These are phyloP conservation scores for Trichoderma simmonsii DNA, from an alignment of 2,329 filamentous ascomycete species.

Conservation along the genomic window DNA sequence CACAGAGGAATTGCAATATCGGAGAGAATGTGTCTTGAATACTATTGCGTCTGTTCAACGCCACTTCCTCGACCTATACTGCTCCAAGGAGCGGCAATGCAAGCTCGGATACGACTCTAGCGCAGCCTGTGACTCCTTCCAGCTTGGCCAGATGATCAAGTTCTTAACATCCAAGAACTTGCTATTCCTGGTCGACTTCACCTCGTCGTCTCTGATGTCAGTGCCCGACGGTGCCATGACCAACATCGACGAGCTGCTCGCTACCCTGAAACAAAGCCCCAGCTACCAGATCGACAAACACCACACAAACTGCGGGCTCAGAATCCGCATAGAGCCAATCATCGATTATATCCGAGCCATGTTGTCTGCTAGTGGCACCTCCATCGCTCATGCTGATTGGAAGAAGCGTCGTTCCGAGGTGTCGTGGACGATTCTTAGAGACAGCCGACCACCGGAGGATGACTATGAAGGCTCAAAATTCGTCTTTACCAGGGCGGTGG, in stretches of 20 bases:
- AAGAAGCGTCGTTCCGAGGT: conserved; percentile 37
- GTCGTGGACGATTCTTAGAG: conserved; percentile 38
- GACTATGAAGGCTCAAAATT: conserved; percentile 34
- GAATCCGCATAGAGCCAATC: conserved; percentile 62
- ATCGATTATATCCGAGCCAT: conserved; percentile 62
- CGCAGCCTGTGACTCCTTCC: conserved; percentile 70
- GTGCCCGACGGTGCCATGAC: conserved; percentile 51
- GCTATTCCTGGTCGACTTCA: conserved; percentile 57
- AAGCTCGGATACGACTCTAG: conserved; percentile 72
- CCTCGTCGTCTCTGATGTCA: conserved; percentile 43
- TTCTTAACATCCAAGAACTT: conserved; percentile 64
- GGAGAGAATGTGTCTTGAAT: conserved; percentile 64
- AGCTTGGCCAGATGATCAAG: conserved; percentile 73
- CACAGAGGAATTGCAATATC: conserved; percentile 61
- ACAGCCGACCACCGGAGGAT: conserved; percentile 11
- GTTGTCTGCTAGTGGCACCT: conserved; percentile 46
- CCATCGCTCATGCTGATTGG: conserved; percentile 47
- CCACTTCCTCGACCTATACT: conserved; percentile 66
- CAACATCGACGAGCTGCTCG: conserved; percentile 60
- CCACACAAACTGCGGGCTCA: conserved; percentile 70
- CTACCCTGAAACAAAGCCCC: conserved; percentile 62
- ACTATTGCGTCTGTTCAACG: conserved; percentile 66
- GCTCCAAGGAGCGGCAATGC: conserved; percentile 65
- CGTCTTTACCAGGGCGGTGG: conserved; percentile 49
- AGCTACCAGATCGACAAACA: conserved; percentile 72